phyloP scores from a whole-genome alignment of 2,329 filamentous ascomycete species.

The Scedosporium minutisporum region DNA sequence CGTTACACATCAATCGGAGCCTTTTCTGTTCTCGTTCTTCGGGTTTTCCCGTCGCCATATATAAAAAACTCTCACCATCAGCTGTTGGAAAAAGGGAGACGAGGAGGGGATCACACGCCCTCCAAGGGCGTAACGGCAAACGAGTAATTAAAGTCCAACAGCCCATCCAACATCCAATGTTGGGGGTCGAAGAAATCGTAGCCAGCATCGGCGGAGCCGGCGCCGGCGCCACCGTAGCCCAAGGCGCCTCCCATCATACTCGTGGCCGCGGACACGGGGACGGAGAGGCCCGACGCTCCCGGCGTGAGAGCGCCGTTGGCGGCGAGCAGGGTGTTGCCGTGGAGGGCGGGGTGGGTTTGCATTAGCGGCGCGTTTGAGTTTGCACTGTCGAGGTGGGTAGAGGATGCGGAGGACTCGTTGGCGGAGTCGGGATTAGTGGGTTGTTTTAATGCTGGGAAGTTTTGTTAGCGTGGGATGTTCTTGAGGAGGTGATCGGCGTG shows the following conservation, averaged over 20 bases:
- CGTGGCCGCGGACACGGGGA: slow-evolving; percentile 27
- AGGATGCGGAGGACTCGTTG: slow-evolving; percentile 62
- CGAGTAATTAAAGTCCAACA: slow-evolving; percentile 69
- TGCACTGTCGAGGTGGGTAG: slow-evolving; percentile 54
- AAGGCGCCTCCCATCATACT: slow-evolving; percentile 36
- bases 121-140: slow-evolving; percentile 44
- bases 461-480: not conserved
- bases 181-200: slow-evolving; percentile 89
- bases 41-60: too few relatives aligned
- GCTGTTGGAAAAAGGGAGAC: not conserved
- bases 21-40: too few relatives aligned
- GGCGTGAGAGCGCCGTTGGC: slow-evolving; percentile 41
- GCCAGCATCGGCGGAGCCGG: slow-evolving; percentile 56
- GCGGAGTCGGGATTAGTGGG: slow-evolving; percentile 77
- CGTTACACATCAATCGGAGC: too few relatives aligned
- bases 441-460: slow-evolving; percentile 48
- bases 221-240: slow-evolving; percentile 33
- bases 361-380: slow-evolving; percentile 1
- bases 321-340: slow-evolving; percentile 35
- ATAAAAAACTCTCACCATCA: too few relatives aligned
- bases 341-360: slow-evolving; percentile 21
- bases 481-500: too few relatives aligned
- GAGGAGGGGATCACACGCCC: slow-evolving; percentile 27
- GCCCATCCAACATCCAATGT: slow-evolving; percentile 85
- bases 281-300: slow-evolving; percentile 33